A percentile compares a stretch with the other conserved stretches of the same genome.
Conservation (phyloP, 2,329 filamentous ascomycete species). For the Cercospora sp. region DNA sequence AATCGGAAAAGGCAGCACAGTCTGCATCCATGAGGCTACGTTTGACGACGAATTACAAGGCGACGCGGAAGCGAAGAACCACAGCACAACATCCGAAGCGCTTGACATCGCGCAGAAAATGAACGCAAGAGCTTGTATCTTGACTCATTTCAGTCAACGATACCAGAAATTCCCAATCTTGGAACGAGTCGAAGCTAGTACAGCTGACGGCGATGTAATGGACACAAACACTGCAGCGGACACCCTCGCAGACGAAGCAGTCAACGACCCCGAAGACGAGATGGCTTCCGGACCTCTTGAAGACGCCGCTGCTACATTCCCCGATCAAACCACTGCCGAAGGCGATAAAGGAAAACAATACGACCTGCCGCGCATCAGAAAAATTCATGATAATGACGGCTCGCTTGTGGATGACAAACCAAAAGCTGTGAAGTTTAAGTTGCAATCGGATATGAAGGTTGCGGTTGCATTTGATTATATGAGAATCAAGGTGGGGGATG, state of each 20-base stretch:
- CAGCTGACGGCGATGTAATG: slow-evolving; percentile 25
- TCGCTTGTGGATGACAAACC: slow-evolving; percentile 2
- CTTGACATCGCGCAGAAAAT: slow-evolving; percentile 74
- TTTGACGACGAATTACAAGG: slow-evolving; percentile 81
- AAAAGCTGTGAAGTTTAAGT: slow-evolving; percentile 38
- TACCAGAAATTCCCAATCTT: slow-evolving; percentile 73
- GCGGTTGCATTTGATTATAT: slow-evolving; percentile 79
- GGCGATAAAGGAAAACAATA: slow-evolving; percentile 24
- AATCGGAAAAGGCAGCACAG: slow-evolving; percentile 72
- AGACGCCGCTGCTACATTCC: slow-evolving; percentile 30
- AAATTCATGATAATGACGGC: neutral
- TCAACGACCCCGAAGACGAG: slow-evolving; percentile 18
- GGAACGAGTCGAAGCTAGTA: slow-evolving; percentile 42
- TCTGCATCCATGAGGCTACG: slow-evolving; percentile 93
- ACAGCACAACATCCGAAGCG: slow-evolving; percentile 85
- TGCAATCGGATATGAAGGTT: slow-evolving; percentile 60
- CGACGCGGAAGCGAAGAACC: slow-evolving; percentile 84
- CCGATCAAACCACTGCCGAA: slow-evolving; percentile 21
- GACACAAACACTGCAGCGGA: slow-evolving; percentile 15
- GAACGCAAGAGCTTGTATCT: slow-evolving; percentile 73
- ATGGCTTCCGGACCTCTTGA: slow-evolving; percentile 32
- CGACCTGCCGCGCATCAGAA: slow-evolving; percentile 21
- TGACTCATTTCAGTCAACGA: slow-evolving; percentile 94
- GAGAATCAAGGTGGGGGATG: slow-evolving; percentile 69
- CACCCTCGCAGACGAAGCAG: neutral